A percentile compares a stretch with the other conserved stretches of the same genome.
Conservation (phyloP, 345 rosid species). For the Trapa incisa region DNA sequence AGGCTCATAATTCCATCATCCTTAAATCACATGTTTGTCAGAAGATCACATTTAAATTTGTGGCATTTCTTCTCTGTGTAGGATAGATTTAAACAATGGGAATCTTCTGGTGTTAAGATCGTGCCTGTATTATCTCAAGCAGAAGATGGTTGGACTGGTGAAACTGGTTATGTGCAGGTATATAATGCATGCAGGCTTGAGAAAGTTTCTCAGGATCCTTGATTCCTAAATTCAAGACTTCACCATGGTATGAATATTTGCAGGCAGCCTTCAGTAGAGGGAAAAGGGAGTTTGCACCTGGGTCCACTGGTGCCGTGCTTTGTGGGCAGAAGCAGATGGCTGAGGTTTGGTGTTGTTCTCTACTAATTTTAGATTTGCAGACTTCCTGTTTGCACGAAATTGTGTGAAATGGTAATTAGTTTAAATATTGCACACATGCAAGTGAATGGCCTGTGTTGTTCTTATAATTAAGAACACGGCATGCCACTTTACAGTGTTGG, state of each 20-base stretch:
- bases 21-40: neutral
- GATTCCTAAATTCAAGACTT: neutral
- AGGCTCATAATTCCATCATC: neutral
- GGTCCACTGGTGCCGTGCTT: slow-evolving; percentile 60
- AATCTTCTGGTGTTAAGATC: slow-evolving; percentile 66
- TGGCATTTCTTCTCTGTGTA: slow-evolving; percentile 14
- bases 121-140: slow-evolving; percentile 88
- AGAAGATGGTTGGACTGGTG: slow-evolving; percentile 67
- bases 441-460: neutral
- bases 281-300: slow-evolving; percentile 38
- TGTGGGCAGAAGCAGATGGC: slow-evolving; percentile 97
- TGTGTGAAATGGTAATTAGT: neutral
- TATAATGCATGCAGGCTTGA: neutral
- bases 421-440: neutral
- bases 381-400: neutral
- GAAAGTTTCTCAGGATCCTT: neutral
- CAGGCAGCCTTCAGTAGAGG: slow-evolving; percentile 88
- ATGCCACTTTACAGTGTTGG: neutral
- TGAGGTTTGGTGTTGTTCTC: slow-evolving; percentile 44
- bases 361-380: neutral
- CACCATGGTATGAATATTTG: neutral
- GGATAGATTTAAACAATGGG: slow-evolving; percentile 94
- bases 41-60: neutral
- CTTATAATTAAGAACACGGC: neutral
- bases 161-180: slow-evolving; percentile 92